Conservation (phyloP, 2,329 filamentous ascomycete genomes). For the Teratosphaeria epicoccoides region DNA sequence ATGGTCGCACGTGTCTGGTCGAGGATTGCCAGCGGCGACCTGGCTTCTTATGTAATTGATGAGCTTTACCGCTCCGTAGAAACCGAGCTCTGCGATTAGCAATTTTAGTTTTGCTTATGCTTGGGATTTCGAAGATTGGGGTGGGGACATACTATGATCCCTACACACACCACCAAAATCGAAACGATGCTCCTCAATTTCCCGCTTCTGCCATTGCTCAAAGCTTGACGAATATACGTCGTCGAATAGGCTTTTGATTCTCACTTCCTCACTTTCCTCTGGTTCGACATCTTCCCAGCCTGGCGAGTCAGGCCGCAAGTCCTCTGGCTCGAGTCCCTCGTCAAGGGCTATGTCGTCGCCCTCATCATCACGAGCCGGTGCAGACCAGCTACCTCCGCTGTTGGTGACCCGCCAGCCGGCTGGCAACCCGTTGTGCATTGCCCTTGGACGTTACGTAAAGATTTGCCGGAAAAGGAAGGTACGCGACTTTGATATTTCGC, state of each 20-base stretch:
- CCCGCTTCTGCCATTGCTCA: constrained; percentile 24
- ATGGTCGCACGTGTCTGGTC: constrained; percentile 41
- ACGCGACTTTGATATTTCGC: background rate
- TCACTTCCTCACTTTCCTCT: constrained; percentile 28
- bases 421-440: constrained; percentile 6
- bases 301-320: constrained; percentile 25
- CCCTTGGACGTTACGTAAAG: background rate
- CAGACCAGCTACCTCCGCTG: constrained; percentile 5
- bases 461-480: background rate
- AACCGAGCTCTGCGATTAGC: constrained; percentile 31
- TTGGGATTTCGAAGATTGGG: background rate
- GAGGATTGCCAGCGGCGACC: constrained; percentile 25
- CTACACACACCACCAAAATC: constrained; percentile 29
- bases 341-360: constrained; percentile 14
- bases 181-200: constrained; percentile 25
- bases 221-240: constrained; percentile 25
- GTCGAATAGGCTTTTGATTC: constrained; percentile 32
- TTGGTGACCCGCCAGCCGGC: constrained; percentile 11
- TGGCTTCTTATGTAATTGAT: constrained; percentile 41
- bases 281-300: constrained; percentile 37
- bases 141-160: constrained; percentile 26
- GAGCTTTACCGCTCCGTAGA: constrained; percentile 34
- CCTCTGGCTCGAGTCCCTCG: constrained; percentile 9
- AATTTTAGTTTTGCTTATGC: background rate
- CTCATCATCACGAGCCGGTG: constrained; percentile 11